Percentiles rank a stretch among this genome's conserved stretches.
Evolutionary conservation across 192 early-diverging fungal species (phyloP).

Genomic region (Coemansia sp.): DNA sequence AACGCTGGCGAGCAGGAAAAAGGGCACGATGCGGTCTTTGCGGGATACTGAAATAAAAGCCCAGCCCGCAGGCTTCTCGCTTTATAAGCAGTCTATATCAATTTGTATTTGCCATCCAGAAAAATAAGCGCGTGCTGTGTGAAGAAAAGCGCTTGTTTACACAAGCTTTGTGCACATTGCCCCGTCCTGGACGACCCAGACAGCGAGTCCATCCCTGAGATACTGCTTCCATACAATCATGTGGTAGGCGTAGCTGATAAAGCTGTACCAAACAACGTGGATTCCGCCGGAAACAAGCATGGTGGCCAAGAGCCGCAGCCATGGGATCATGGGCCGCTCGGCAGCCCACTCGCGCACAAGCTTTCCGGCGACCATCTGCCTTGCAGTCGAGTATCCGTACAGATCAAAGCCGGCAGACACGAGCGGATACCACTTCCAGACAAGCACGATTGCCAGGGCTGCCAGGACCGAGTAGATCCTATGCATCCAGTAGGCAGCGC

Average conservation of each 20-base stretch:
- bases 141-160: background rate
- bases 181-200: conserved; percentile 41
- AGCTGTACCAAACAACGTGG: conserved; percentile 54
- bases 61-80: no score
- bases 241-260: conserved; percentile 55
- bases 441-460: conserved; percentile 23
- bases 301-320: conserved; percentile 19
- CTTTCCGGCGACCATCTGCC: conserved; percentile 1
- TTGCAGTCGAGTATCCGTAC: background rate
- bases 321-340: conserved; percentile 19
- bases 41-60: no score
- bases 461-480: conserved; percentile 47
- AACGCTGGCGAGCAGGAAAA: no score
- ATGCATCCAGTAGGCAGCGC: conserved; percentile 29
- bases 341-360: conserved; percentile 21
- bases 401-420: conserved; percentile 28
- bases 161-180: conserved; percentile 45
- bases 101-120: background rate
- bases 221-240: conserved; percentile 51
- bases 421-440: conserved; percentile 44
- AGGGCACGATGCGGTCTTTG: no score
- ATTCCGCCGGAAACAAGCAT: conserved; percentile 41
- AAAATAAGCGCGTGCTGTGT: no score
- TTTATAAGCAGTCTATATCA: no score
- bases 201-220: conserved; percentile 45